Evolutionary conservation across 1,139 yeast genomes (phyloP).

Genomic region (Wickerhamomyces sp.): DNA sequence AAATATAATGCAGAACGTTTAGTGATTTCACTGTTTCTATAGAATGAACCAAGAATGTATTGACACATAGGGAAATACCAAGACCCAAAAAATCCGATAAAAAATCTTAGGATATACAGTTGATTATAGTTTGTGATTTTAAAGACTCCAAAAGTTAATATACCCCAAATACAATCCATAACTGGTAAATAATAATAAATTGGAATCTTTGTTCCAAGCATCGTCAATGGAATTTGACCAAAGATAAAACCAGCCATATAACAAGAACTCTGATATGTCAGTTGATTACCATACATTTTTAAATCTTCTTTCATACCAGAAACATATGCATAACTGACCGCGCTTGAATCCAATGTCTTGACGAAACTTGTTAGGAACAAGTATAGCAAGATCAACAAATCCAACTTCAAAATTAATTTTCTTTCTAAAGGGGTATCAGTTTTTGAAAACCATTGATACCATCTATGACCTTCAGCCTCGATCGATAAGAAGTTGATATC

Average conservation of each 20-base stretch:
- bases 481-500: not conserved
- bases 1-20: constrained; percentile 46
- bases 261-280: constrained; percentile 53
- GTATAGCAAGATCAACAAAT: constrained; percentile 52
- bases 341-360: constrained; percentile 58
- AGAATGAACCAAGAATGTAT: constrained; percentile 45
- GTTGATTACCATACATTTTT: constrained; percentile 57
- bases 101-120: constrained; percentile 43
- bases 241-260: constrained; percentile 57
- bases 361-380: constrained; percentile 67
- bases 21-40: constrained; percentile 36
- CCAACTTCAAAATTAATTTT: constrained; percentile 53
- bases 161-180: constrained; percentile 62
- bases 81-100: constrained; percentile 47
- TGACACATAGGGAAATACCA: constrained; percentile 50
- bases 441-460: constrained; percentile 64
- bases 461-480: constrained; percentile 31
- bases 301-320: constrained; percentile 56
- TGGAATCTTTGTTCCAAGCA: constrained; percentile 42
- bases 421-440: constrained; percentile 50
- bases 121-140: constrained; percentile 38
- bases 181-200: constrained; percentile 49
- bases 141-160: constrained; percentile 52
- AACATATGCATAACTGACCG: constrained; percentile 59
- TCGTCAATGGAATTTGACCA: constrained; percentile 47